Percentiles rank a stretch among this genome's conserved stretches.
Evolutionary conservation across 257 asterid genomes (phyloP).

Genomic region (Solanum corneliomulleri): DNA sequence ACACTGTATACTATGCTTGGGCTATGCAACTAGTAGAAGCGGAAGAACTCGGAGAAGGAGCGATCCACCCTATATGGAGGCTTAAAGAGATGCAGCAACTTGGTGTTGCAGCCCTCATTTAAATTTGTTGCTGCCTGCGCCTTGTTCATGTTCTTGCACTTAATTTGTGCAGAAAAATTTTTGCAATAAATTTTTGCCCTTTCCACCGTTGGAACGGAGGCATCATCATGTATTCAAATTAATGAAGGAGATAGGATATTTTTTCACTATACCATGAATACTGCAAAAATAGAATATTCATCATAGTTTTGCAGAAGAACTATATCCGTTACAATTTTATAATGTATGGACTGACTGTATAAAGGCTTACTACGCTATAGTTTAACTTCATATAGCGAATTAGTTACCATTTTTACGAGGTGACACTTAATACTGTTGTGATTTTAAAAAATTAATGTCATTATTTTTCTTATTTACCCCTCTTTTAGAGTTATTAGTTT

Average conservation of each 20-base stretch:
- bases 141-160: not conserved
- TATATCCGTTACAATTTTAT: not conserved
- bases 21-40: slow-evolving; percentile 88
- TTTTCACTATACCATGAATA: not conserved
- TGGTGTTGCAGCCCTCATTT: slow-evolving; percentile 82
- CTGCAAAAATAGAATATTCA: not conserved
- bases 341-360: not conserved
- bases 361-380: not conserved
- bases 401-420: not conserved
- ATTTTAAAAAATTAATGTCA: not conserved
- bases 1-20: slow-evolving; percentile 87
- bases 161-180: not conserved
- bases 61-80: slow-evolving; percentile 70
- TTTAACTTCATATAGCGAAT: not conserved
- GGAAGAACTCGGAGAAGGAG: slow-evolving; percentile 69
- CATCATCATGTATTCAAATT: not conserved
- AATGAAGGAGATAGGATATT: not conserved
- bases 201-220: not conserved
- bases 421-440: not conserved
- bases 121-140: not conserved
- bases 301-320: not conserved
- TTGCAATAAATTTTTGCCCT: not conserved
- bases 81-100: slow-evolving; percentile 90
- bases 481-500: too few relatives aligned
- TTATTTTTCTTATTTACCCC: too few relatives aligned